phyloP scores from a whole-genome alignment of 2,329 filamentous ascomycete species.

The Aspergillus sp. region DNA sequence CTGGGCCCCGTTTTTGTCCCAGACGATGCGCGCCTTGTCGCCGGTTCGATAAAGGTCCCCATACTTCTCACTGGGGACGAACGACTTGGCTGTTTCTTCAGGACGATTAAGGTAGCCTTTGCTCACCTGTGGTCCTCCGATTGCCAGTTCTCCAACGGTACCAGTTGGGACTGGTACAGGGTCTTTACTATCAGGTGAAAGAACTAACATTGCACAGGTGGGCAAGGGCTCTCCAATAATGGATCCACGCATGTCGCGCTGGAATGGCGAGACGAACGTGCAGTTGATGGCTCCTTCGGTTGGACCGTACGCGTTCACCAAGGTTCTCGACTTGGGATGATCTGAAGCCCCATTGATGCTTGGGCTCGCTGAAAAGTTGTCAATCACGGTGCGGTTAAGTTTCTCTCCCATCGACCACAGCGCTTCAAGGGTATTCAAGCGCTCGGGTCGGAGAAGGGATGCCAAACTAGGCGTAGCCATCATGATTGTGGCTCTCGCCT shows the following conservation, averaged over 20 bases:
- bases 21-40: slow-evolving; percentile 55
- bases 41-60: slow-evolving; percentile 51
- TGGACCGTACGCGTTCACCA: slow-evolving; percentile 37
- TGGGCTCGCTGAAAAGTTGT: slow-evolving; percentile 26
- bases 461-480: slow-evolving; percentile 42
- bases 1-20: slow-evolving; percentile 54
- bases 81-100: slow-evolving; percentile 25
- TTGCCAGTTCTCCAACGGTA: slow-evolving; percentile 44
- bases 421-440: slow-evolving; percentile 24
- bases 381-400: slow-evolving; percentile 32
- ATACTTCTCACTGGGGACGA: slow-evolving; percentile 25
- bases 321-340: slow-evolving; percentile 8
- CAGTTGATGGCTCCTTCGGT: slow-evolving; percentile 34
- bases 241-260: slow-evolving; percentile 28
- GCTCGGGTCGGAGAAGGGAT: slow-evolving; percentile 30
- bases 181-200: slow-evolving; percentile 23
- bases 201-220: slow-evolving; percentile 35
- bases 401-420: slow-evolving; percentile 39
- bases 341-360: neutral
- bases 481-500: slow-evolving; percentile 35
- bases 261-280: slow-evolving; percentile 23
- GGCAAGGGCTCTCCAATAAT: slow-evolving; percentile 38
- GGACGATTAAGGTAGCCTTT: slow-evolving; percentile 29
- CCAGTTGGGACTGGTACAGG: slow-evolving; percentile 42
- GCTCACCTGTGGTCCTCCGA: slow-evolving; percentile 37